Evolutionary conservation across 495 filamentous ascomycete genomes (phyloP).

Genomic region (Xylaria acuta): DNA sequence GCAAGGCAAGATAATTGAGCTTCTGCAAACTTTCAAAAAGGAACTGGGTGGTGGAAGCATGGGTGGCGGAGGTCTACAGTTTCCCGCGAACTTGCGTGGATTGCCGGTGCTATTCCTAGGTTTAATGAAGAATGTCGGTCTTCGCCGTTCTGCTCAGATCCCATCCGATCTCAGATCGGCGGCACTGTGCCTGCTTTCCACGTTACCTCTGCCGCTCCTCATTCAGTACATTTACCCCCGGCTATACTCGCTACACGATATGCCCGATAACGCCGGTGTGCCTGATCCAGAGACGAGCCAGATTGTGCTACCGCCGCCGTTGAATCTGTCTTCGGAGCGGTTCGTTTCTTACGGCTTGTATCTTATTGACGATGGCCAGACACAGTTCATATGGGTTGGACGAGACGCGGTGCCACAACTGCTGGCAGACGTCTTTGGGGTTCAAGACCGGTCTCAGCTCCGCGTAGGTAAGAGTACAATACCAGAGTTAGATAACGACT

Average conservation of each 20-base stretch:
- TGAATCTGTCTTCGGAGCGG: conserved; percentile 86
- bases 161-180: conserved; percentile 94
- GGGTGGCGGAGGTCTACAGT: conserved; percentile 89
- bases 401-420: conserved; percentile 91
- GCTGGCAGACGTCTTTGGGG: conserved; percentile 86
- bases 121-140: conserved; percentile 93
- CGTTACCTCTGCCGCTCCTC: conserved; percentile 85
- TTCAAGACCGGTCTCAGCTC: conserved; percentile 76
- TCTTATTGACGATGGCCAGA: conserved; percentile 95
- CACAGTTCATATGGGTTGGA: conserved; percentile 97
- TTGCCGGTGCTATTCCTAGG: conserved; percentile 91
- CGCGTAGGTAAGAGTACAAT: conserved; percentile 89
- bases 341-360: conserved; percentile 95
- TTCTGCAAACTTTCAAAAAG: conserved; percentile 94
- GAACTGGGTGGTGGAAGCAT: conserved; percentile 95
- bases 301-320: conserved; percentile 80
- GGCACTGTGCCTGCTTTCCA: conserved; percentile 90
- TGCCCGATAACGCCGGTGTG: conserved; percentile 92
- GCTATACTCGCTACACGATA: conserved; percentile 94
- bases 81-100: conserved; percentile 88
- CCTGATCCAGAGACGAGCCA: conserved; percentile 85
- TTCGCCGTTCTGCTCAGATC: conserved; percentile 94
- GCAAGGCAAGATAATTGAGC: conserved; percentile 88
- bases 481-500: conserved; percentile 90
- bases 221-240: conserved; percentile 97